phyloP scores from a whole-genome alignment of 73 alveolate species.

The Diophrys sp. region DNA sequence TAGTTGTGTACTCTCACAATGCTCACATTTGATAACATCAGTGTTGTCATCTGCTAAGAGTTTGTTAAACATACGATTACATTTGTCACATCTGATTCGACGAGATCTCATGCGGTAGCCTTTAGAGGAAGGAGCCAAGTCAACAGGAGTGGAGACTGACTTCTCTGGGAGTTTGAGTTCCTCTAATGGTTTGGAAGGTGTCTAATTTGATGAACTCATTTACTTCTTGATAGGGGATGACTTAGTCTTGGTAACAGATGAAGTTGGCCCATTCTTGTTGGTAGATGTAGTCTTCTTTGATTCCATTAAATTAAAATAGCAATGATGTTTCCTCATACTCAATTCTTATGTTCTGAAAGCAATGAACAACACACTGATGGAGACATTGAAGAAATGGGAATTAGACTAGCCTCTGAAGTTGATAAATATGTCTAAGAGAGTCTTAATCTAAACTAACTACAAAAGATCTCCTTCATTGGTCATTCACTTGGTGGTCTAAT shows the following conservation, averaged over 20 bases:
- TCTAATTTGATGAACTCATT: too few relatives aligned
- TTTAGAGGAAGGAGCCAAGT: too few relatives aligned
- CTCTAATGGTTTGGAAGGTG: too few relatives aligned
- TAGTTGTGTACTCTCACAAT: neutral
- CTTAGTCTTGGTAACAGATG: too few relatives aligned
- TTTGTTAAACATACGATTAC: neutral
- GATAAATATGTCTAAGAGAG: slow-evolving; percentile 81
- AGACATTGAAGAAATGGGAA: slow-evolving; percentile 94
- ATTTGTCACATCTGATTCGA: neutral
- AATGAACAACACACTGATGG: slow-evolving; percentile 96
- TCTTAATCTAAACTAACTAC: slow-evolving; percentile 81
- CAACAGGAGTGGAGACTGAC: too few relatives aligned
- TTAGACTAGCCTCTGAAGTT: slow-evolving; percentile 89
- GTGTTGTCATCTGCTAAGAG: neutral
- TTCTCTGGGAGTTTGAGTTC: too few relatives aligned
- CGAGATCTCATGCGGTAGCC: neutral
- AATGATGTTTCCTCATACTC: slow-evolving; percentile 89
- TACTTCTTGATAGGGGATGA: too few relatives aligned
- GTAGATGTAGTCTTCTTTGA: too few relatives aligned
- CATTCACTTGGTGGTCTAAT: slow-evolving; percentile 98
- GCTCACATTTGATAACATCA: neutral
- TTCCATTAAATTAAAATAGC: too few relatives aligned
- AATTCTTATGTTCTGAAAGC: slow-evolving; percentile 86
- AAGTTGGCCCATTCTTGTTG: too few relatives aligned
- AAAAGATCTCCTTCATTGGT: slow-evolving; percentile 93